These are phyloP conservation scores for Podospora pseudopauciseta DNA, from an alignment of 495 filamentous ascomycete species.

Conservation along the genomic window DNA sequence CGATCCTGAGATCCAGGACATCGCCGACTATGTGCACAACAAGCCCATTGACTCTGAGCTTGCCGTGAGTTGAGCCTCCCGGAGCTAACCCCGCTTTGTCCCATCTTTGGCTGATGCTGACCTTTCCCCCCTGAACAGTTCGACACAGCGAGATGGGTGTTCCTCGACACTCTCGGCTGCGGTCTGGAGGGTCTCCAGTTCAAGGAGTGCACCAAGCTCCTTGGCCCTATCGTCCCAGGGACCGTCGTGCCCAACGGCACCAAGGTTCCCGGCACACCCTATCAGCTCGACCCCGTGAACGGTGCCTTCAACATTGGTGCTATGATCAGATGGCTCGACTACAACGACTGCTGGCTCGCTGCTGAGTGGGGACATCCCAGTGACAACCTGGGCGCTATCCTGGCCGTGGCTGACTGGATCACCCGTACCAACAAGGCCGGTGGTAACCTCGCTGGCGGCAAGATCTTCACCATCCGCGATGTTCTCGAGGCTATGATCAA, in stretches of 20 bases:
- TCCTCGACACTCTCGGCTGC: conserved; percentile 94
- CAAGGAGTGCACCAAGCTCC: conserved; percentile 89
- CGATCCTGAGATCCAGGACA: conserved; percentile 90
- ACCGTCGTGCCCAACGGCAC: conserved; percentile 92
- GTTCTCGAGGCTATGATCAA: conserved; percentile 98
- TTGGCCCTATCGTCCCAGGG: conserved; percentile 89
- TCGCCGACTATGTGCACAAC: conserved; percentile 89
- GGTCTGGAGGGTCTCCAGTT: conserved; percentile 94
- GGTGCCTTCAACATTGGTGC: conserved; percentile 98
- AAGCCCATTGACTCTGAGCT: conserved; percentile 87
- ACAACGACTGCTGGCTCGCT: conserved; percentile 99
- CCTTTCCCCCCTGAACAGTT: conserved; percentile 53
- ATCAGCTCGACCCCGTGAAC: conserved; percentile 91
- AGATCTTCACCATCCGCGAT: conserved; percentile 79
- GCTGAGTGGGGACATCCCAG: conserved; percentile 94
- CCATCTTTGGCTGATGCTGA: conserved; percentile 29
- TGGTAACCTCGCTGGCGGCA: conserved; percentile 79
- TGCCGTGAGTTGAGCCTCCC: conserved; percentile 59
- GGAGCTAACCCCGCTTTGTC: neutral
- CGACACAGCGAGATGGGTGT: conserved; percentile 84
- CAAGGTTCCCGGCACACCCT: conserved; percentile 85
- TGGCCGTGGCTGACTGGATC: conserved; percentile 96
- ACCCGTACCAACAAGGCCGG: conserved; percentile 92
- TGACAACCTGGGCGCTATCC: conserved; percentile 58
- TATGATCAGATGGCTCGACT: conserved; percentile 98